Evolutionary conservation across 768 basidiomycete genomes (phyloP), one percentile per base, ranked within the genome.

Genomic region (Mycena polygramma): DNA sequence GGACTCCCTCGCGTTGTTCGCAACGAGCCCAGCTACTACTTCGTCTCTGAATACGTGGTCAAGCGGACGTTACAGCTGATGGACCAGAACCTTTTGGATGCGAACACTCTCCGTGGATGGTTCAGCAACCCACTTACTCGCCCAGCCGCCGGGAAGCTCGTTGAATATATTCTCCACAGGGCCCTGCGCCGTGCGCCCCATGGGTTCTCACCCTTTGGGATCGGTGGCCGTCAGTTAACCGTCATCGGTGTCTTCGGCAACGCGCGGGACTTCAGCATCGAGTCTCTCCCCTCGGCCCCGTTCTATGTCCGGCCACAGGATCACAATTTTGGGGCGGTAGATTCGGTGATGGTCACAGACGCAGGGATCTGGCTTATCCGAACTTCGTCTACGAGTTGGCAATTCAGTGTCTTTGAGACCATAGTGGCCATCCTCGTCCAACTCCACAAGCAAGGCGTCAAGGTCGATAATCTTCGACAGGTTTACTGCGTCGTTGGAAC

Each of bases 111-210:
- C 37, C 52, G 53, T 22, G 6, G 0, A 45, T 59, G 41, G 4
- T 68, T 68, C 43, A 45, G 62, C 43, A 10, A 24, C 30, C 60
- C 48, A 2, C 20, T 11, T 5, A 68, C 60, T 39, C 59, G 45
- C 19, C 7, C 19, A 35, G 58, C 54, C 1, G 67, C 67, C 22
- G 59, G 67, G 30, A 62, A 61, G 30, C 48, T 68, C 35, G 49
- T 68, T 15, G 67, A 68, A 46, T 36, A n/a, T 7, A 43, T 68
- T 6, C 58, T 68, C 3, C 67, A 68, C 53, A 20, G 36, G 14
- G 67, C 59, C 10, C 60, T 62, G 15, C 19, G 36, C 8, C n/a
- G 45, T 20, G 17, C 24, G 43, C 14, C 15, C 13, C 7, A 13
- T 7, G 39, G 39, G 57, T 4, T 45, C 19, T 41, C 19, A n/a